phyloP scores from a whole-genome alignment of 176 grass and related monocot species.

The Oryza rufipogon region DNA sequence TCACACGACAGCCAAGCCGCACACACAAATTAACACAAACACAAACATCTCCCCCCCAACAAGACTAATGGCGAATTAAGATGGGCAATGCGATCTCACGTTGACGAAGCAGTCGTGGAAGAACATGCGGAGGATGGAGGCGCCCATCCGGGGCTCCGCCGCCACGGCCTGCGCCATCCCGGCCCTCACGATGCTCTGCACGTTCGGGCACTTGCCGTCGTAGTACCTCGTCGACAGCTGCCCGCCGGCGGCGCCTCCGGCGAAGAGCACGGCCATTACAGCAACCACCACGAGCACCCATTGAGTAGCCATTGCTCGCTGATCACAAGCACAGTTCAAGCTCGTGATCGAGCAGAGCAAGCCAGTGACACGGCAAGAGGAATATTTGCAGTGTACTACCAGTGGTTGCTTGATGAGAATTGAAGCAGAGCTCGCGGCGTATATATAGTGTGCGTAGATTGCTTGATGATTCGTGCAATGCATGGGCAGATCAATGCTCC shows the following conservation, averaged over 20 bases:
- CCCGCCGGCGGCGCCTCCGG: constrained; percentile 3
- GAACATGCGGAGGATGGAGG: constrained; percentile 76
- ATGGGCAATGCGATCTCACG: constrained; percentile 23
- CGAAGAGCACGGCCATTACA: not conserved
- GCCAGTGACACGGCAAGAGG: not conserved
- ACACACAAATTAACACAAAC: not conserved
- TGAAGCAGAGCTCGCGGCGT: not conserved
- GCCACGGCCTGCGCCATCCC: constrained; percentile 49
- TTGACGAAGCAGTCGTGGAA: constrained; percentile 98
- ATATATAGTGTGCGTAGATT: constrained; percentile 26
- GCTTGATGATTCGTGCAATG: not conserved
- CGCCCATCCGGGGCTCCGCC: constrained; percentile 67
- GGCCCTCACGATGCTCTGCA: constrained; percentile 55
- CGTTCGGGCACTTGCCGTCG: constrained; percentile 42
- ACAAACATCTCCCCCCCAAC: not conserved
- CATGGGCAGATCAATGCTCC: constrained; percentile 8
- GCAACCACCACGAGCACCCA: not conserved
- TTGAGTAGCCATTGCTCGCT: constrained; percentile 5
- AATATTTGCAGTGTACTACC: not conserved
- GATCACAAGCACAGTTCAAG: not conserved
- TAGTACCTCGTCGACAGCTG: constrained; percentile 60
- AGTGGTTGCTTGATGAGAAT: not conserved
- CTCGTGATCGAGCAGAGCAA: not conserved
- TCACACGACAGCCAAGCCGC: not conserved
- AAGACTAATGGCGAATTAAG: not conserved